Conservation (phyloP, 768 basidiomycete species). For the Podaxis sp. region DNA sequence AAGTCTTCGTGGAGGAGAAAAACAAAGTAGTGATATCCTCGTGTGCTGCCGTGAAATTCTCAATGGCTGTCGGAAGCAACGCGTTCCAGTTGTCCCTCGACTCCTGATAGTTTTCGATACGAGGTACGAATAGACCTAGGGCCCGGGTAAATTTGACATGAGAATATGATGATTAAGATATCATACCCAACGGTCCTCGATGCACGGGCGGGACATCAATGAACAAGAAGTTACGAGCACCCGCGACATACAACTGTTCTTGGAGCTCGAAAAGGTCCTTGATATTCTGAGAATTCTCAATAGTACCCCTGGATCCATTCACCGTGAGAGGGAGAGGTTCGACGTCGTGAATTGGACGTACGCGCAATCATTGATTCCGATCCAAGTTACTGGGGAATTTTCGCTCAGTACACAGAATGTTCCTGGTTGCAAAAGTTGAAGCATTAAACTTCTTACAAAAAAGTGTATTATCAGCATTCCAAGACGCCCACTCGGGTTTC, state of each 20-base stretch:
- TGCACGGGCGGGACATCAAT: constrained; percentile 59
- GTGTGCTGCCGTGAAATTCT: constrained; percentile 38
- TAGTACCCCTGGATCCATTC: constrained; percentile 4
- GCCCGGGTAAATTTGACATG: not conserved
- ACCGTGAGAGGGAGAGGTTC: no score
- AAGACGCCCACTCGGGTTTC: constrained; percentile 37
- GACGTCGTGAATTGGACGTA: constrained; percentile 23
- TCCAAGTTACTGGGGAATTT: constrained; percentile 50
- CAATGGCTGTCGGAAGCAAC: constrained; percentile 27
- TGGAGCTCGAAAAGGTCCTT: constrained; percentile 43
- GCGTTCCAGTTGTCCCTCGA: constrained; percentile 44
- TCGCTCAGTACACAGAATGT: not conserved
- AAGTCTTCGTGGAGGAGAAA: constrained; percentile 48
- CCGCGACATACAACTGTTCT: constrained; percentile 47
- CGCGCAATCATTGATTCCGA: constrained; percentile 70
- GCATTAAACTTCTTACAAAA: constrained; percentile 38
- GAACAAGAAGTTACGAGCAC: constrained; percentile 57
- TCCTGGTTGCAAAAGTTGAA: not conserved
- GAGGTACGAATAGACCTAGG: not conserved
- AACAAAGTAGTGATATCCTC: constrained; percentile 46
- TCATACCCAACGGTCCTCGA: constrained; percentile 44
- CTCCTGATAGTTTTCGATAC: constrained; percentile 1
- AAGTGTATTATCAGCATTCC: constrained; percentile 42
- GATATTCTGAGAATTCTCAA: constrained; percentile 27
- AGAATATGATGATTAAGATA: constrained; percentile 13